Conservation (phyloP, 2,329 filamentous ascomycete species). For the Periconia sp. region DNA sequence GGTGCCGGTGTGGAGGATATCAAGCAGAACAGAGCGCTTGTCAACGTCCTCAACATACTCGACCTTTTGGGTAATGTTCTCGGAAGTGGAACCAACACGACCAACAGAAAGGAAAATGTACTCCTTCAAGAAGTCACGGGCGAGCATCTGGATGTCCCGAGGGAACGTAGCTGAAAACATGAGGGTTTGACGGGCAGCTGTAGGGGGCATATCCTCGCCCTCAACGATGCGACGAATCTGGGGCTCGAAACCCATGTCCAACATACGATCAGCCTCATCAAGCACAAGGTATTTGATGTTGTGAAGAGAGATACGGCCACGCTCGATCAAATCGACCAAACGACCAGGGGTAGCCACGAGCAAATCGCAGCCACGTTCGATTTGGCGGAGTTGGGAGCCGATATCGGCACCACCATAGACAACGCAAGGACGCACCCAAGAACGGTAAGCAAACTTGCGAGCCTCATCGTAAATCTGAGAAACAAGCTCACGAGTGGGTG, state of each 20-base stretch:
- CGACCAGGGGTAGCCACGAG: conserved; percentile 96
- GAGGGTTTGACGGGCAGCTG: conserved; percentile 87
- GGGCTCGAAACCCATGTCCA: conserved; percentile 99
- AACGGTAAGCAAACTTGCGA: conserved; percentile 97
- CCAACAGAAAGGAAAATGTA: conserved; percentile 99
- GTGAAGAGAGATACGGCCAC: conserved; percentile 92
- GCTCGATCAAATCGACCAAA: conserved; percentile 96
- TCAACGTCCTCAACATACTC: conserved; percentile 96
- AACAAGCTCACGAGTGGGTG: conserved; percentile 95
- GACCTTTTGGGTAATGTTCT: conserved; percentile 99
- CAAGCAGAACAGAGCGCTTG: conserved; percentile 96
- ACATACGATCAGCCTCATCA: conserved; percentile 99
- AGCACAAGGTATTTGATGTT: conserved; percentile 99
- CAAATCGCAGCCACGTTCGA: conserved; percentile 95
- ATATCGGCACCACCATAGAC: conserved; percentile 99
- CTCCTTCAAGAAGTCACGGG: conserved; percentile 97
- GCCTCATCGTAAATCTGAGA: conserved; percentile 98
- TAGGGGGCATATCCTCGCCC: conserved; percentile 93
- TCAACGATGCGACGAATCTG: conserved; percentile 99
- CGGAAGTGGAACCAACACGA: conserved; percentile 97
- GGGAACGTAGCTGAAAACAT: conserved; percentile 99
- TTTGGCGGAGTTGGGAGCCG: conserved; percentile 95
- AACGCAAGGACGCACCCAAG: conserved; percentile 97
- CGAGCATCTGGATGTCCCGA: conserved; percentile 98
- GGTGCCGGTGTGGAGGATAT: conserved; percentile 89